Evolutionary conservation across 352 stramenopile genomes (phyloP), one percentile per base, ranked within the genome.

Genomic region (Phytopythium delawarense): DNA sequence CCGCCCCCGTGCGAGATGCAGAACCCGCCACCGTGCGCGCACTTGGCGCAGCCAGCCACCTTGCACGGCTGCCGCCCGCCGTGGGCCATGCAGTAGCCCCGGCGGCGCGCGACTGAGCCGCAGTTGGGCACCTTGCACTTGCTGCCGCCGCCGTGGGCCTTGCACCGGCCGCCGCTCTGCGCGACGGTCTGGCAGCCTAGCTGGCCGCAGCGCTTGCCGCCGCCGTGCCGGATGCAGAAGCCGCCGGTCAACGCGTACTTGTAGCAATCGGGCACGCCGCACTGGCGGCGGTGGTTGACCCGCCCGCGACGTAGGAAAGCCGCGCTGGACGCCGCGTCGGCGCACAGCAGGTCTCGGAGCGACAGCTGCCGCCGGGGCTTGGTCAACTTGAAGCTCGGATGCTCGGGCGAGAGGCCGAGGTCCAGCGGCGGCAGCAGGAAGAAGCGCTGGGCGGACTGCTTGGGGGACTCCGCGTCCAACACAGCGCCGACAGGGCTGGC

Each of bases 121-220:
- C 84, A 93, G 32, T 67, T 68, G 9, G 51, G n/a, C 12, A 81
- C 54, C 64, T 84, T 81, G 76, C 87, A 96, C 57, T 89, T 89
- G 66, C 85, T 93, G 40, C 87, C 87, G 30, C 87, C 87, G 35
- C 87, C 87, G 45, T 96, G 87, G 16, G 83, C 81, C 63, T 91
- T 94, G 74, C 87, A 96, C 6, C 83, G 72, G 3, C 87, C 87
- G 3, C 87, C 85, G 61, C 84, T 90, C 58, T 94, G 81, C 11
- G 87, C 85, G 11, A 90, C 83, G 0, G 87, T 94, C 37, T 73
- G 65, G 51, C 85, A 94, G 30, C 74, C 65, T 1, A 76, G 66
- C 15, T 69, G 65, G 50, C 67, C 84, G 67, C 85, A 94, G 7
- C 79, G 82, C 61, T 94, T 94, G 56, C 85, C 83, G 7, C 85